These are phyloP conservation scores for Candida morakotiae DNA, from an alignment of 805 yeast species.

Conservation along the genomic window DNA sequence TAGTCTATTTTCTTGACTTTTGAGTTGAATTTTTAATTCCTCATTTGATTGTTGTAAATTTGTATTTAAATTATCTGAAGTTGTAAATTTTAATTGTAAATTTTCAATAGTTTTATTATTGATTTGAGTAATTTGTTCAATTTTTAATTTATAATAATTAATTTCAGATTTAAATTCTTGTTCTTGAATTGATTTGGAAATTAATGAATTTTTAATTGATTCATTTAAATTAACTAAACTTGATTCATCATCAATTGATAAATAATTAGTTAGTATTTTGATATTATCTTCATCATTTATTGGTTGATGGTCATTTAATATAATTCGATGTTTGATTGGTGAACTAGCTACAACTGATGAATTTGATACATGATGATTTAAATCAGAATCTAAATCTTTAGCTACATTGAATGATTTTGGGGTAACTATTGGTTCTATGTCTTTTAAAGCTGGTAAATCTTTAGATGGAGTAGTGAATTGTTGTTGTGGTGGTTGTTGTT, in stretches of 20 bases:
- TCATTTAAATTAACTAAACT: conserved; percentile 8
- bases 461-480: conserved; percentile 39
- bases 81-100: conserved; percentile 17
- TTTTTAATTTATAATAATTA: conserved; percentile 30
- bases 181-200: conserved; percentile 22
- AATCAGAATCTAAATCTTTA: conserved; percentile 20
- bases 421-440: conserved; percentile 36
- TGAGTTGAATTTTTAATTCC: conserved; percentile 8
- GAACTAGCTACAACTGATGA: conserved; percentile 10
- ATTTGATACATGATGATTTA: background rate
- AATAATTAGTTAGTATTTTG: conserved; percentile 21
- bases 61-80: conserved; percentile 18
- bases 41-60: conserved; percentile 16
- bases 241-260: conserved; percentile 23
- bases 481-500: conserved; percentile 5
- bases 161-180: conserved; percentile 27
- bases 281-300: conserved; percentile 14
- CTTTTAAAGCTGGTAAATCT: conserved; percentile 38
- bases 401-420: conserved; percentile 41
- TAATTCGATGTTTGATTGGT: conserved; percentile 11
- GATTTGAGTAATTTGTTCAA: conserved; percentile 20
- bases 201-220: conserved; percentile 16
- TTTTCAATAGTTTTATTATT: conserved; percentile 15
- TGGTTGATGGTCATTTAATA: conserved; percentile 11
- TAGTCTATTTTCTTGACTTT: conserved; percentile 12